Base-by-base conservation (phyloP, 805 yeast genomes). In the Metschnikowia reukaufii region DNA sequence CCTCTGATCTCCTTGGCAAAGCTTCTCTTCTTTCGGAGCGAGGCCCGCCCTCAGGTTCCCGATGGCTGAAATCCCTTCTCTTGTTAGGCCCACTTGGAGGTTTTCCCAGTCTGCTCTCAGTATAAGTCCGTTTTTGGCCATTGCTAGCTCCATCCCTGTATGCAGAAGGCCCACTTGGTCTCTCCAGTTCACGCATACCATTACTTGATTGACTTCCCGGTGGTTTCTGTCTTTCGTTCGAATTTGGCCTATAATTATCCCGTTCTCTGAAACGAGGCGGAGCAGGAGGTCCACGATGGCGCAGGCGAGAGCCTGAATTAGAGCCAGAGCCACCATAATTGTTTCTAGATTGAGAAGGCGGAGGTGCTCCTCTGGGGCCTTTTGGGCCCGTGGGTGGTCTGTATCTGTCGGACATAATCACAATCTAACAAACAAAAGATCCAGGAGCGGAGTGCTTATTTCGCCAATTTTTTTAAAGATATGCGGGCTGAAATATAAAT, bases 341-440 rank as follows among this genome's bases (percentile, higher is more conserved):
- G 37, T 36, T 47, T 39, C 48, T 42, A 16, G 46, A 20, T 33
- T 34, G 27, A 17, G 51, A 40, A 16, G 46, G 39, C 20, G 50
- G 54, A 23, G 52, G 47, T n/a, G 50, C 47, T 9, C 49, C 49
- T 29, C 57, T 40, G 9, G 51, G 46, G 20, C 57, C 55, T 42
- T 50, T 56, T 5, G 60, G 60, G 20, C 57, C 60, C 3, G 56
- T 16, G 6, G 60, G 60, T 17, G 60, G 60, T 36, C 58, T 50
- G 36, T 54, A 55, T 34, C 55, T 48, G 37, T 56, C 60, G 13
- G 60, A 54, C 58, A 55, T 55, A 12, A n/a, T 25, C 18, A 13
- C 8, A 19, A 16, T 29, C 16, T 13, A 23, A 21, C 32, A 15
- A 31, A 10, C 13, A 36, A 15, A 18, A 20, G 18, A 10, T 17